These are phyloP conservation scores for Coemansia brasiliensis DNA, from an alignment of 192 early-diverging fungal species.

Conservation along the genomic window DNA sequence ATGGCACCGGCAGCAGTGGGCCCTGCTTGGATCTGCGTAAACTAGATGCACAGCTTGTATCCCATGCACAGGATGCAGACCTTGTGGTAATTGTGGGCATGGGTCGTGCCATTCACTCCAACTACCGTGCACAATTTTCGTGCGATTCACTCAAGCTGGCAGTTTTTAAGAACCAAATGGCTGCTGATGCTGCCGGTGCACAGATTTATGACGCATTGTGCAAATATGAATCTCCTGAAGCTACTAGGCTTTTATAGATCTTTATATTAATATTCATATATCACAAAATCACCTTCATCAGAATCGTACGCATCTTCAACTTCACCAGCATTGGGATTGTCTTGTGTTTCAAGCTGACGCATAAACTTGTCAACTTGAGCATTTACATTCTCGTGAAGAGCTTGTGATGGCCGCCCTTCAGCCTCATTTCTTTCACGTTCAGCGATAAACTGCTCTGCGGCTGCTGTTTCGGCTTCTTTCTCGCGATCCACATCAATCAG, in stretches of 20 bases:
- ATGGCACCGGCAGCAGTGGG: conserved; percentile 67
- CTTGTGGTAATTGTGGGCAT: conserved; percentile 80
- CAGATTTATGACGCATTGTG: conserved; percentile 70
- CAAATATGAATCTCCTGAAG: conserved; percentile 8
- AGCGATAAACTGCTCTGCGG: conserved; percentile 5
- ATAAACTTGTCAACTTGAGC: conserved; percentile 39
- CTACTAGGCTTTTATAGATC: background rate
- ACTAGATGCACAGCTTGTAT: conserved; percentile 63
- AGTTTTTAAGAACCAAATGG: conserved; percentile 76
- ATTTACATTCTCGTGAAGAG: conserved; percentile 18
- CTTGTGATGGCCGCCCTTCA: conserved; percentile 21
- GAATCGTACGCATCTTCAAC: background rate
- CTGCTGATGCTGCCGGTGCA: conserved; percentile 67
- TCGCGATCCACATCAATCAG: conserved; percentile 15
- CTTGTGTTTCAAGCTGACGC: conserved; percentile 20
- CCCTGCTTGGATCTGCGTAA: conserved; percentile 73
- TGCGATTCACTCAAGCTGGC: conserved; percentile 77
- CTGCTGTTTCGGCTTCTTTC: conserved; percentile 15
- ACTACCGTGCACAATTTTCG: conserved; percentile 65
- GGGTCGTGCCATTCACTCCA: conserved; percentile 82
- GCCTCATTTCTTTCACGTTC: conserved; percentile 18
- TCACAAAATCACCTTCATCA: conserved; percentile 24
- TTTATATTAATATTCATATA: conserved; percentile 35
- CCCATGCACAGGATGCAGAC: conserved; percentile 58
- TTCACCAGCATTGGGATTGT: background rate